Conservation (phyloP, 345 rosid species). For the Citrus maxima region DNA sequence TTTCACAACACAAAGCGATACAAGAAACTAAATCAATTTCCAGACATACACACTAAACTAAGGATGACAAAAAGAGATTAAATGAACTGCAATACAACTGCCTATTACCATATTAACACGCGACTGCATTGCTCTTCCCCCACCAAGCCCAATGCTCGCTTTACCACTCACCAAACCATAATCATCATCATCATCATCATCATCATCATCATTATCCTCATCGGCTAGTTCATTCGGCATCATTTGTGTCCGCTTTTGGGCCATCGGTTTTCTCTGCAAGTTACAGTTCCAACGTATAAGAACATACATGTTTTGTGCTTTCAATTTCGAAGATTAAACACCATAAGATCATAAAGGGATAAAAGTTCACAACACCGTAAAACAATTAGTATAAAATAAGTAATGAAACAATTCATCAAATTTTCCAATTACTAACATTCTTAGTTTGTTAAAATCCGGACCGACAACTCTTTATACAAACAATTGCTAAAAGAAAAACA, state of each 20-base stretch:
- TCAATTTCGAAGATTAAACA: not conserved
- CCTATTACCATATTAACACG: conserved; percentile 46
- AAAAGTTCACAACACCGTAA: not conserved
- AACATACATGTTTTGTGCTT: not conserved
- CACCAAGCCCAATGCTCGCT: conserved; percentile 47
- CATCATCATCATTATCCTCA: conserved; percentile 37
- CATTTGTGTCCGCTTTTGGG: conserved; percentile 33
- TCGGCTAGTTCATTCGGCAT: conserved; percentile 17
- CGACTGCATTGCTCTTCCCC: conserved; percentile 43
- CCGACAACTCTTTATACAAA: too few species aligned
- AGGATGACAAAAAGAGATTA: not conserved
- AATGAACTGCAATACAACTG: not conserved
- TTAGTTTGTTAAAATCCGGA: too few species aligned
- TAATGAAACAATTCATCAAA: too few species aligned
- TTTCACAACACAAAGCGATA: not conserved
- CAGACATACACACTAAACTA: not conserved
- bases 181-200: conserved; percentile 31
- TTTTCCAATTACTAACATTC: too few species aligned
- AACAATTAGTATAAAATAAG: not conserved
- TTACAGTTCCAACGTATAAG: not conserved
- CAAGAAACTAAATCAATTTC: not conserved
- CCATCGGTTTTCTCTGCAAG: conserved; percentile 37
- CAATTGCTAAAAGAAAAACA: too few species aligned
- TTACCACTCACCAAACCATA: conserved; percentile 24
- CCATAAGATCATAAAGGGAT: not conserved